phyloP scores from a whole-genome alignment of 2,329 filamentous ascomycete species.

The Calonectria fujianensis region DNA sequence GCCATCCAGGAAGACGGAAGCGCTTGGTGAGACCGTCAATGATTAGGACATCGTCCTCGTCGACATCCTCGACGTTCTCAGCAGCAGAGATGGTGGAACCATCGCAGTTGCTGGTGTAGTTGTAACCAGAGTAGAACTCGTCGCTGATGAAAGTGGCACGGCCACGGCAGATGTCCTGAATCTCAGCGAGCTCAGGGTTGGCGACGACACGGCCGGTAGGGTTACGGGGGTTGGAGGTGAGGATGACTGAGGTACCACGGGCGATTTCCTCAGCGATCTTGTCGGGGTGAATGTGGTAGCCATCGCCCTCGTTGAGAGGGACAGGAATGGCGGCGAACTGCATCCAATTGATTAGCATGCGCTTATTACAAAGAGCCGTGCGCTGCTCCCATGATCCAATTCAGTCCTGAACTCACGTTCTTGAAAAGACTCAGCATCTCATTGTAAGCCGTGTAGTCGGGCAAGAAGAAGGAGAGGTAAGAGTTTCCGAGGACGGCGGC shows the following conservation, averaged over 20 bases:
- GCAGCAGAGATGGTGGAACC: slow-evolving; percentile 92
- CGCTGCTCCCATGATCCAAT: not conserved
- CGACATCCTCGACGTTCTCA: slow-evolving; percentile 91
- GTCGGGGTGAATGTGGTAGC: slow-evolving; percentile 94
- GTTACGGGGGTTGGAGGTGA: slow-evolving; percentile 97
- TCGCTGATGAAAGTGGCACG: slow-evolving; percentile 95
- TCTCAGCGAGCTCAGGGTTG: slow-evolving; percentile 89
- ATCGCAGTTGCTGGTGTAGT: slow-evolving; percentile 95
- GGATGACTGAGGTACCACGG: slow-evolving; percentile 88
- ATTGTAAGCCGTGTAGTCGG: slow-evolving; percentile 97
- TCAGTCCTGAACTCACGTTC: slow-evolving; percentile 74
- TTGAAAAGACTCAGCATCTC: slow-evolving; percentile 97
- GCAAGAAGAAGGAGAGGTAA: slow-evolving; percentile 95
- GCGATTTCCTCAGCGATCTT: slow-evolving; percentile 95
- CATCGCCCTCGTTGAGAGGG: slow-evolving; percentile 88
- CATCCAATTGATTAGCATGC: slow-evolving; percentile 35
- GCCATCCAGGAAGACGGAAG: slow-evolving; percentile 96
- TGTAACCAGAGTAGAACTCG: slow-evolving; percentile 97
- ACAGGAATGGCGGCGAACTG: slow-evolving; percentile 91
- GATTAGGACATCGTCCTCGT: slow-evolving; percentile 93
- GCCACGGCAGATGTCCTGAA: slow-evolving; percentile 94
- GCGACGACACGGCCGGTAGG: slow-evolving; percentile 92
- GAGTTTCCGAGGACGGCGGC: slow-evolving; percentile 95
- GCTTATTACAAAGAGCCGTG: not conserved
- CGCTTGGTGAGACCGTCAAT: slow-evolving; percentile 98